Conservation (phyloP, 1,139 yeast genomes). For the Saccharomycopsis hybrid region DNA sequence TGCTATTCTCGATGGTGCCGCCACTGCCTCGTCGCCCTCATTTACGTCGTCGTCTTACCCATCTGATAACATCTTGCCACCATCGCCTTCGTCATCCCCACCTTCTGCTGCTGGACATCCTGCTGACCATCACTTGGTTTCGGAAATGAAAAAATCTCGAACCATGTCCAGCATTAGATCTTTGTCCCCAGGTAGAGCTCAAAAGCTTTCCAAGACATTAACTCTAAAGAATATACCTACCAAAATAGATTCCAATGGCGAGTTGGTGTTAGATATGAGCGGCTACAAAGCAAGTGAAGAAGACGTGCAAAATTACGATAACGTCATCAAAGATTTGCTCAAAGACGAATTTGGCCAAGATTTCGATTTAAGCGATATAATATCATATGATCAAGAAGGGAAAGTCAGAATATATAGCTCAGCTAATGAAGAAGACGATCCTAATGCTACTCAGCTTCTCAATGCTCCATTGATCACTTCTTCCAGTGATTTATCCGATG, state of each 20-base stretch:
- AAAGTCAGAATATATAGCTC: slow-evolving; percentile 56
- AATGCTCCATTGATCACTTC: slow-evolving; percentile 3
- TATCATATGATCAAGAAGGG: slow-evolving; percentile 64
- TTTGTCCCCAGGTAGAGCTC: slow-evolving; percentile 38
- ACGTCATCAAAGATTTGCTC: slow-evolving; percentile 63
- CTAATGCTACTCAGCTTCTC: neutral
- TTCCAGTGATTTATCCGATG: slow-evolving; percentile 4
- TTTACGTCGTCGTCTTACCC: neutral
- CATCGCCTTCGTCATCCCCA: neutral
- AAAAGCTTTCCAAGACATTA: slow-evolving; percentile 60
- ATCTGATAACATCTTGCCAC: neutral
- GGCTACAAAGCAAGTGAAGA: slow-evolving; percentile 89
- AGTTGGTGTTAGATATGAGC: slow-evolving; percentile 86
- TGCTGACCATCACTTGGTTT: neutral
- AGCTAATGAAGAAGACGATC: slow-evolving; percentile 26
- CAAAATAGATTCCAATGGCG: slow-evolving; percentile 84
- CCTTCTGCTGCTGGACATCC: neutral
- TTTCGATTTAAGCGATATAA: slow-evolving; percentile 41
- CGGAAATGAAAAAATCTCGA: slow-evolving; percentile 8
- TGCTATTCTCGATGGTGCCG: neutral
- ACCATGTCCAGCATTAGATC: slow-evolving; percentile 22
- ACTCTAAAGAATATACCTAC: slow-evolving; percentile 77
- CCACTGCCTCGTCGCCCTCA: neutral
- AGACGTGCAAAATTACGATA: slow-evolving; percentile 63
- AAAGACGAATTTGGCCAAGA: slow-evolving; percentile 62